These are phyloP conservation scores for Kurtzmaniella cleridarum DNA, from an alignment of 805 yeast genomes.

Conservation along the genomic window DNA sequence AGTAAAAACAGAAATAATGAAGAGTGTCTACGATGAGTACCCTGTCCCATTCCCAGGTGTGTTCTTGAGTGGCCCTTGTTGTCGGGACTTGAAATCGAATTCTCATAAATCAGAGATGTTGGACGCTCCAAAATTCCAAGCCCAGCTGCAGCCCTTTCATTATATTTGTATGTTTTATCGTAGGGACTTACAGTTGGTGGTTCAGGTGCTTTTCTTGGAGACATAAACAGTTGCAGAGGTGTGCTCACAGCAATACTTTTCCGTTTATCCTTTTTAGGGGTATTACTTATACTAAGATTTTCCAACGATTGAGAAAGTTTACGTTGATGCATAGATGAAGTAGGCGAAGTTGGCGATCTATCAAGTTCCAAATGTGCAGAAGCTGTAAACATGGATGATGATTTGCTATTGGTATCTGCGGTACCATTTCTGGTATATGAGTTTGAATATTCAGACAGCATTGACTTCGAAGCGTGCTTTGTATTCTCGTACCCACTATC, in stretches of 20 bases:
- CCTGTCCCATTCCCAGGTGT: constrained; percentile 22
- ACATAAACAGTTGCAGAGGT: constrained; percentile 36
- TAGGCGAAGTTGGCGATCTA: neutral
- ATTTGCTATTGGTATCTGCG: constrained; percentile 2
- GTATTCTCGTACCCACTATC: neutral
- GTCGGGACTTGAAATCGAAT: constrained; percentile 30
- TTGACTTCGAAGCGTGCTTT: neutral
- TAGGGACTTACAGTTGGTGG: constrained; percentile 47
- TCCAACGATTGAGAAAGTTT: constrained; percentile 50
- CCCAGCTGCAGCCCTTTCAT: constrained; percentile 17
- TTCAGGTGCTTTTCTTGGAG: constrained; percentile 71
- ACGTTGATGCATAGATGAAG: constrained; percentile 31
- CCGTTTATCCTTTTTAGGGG: constrained; percentile 6
- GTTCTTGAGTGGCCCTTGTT: constrained; percentile 33
- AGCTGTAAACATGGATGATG: constrained; percentile 31
- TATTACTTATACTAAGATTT: constrained; percentile 18
- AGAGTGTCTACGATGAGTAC: constrained; percentile 53
- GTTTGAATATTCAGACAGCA: constrained; percentile 1
- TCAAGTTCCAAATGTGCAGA: constrained; percentile 26
- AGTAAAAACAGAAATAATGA: constrained; percentile 52
- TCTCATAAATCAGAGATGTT: constrained; percentile 48
- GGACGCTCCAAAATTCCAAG: constrained; percentile 31
- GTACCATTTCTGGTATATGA: neutral
- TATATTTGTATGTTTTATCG: constrained; percentile 27
- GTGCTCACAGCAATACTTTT: constrained; percentile 12